Percentiles rank a stretch among this genome's conserved stretches.
These are phyloP conservation scores for Thalia dealbata DNA, from an alignment of 176 grass and related monocot genomes.

Conservation along the genomic window DNA sequence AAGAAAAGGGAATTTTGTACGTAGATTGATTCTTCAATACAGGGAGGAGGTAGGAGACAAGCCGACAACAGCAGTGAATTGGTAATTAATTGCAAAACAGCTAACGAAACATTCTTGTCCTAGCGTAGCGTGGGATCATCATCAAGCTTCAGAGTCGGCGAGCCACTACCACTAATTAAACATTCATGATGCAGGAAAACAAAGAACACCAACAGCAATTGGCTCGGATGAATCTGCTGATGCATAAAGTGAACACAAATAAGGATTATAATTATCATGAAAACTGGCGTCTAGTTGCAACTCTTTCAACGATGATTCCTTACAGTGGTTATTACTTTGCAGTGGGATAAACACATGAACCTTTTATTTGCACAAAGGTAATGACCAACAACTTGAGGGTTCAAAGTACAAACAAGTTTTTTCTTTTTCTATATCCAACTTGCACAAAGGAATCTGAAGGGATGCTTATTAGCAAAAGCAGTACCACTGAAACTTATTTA, in stretches of 20 bases:
- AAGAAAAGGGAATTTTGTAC: neutral
- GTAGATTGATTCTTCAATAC: neutral
- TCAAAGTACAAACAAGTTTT: neutral
- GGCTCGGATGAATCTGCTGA: too few relatives aligned
- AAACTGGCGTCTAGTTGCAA: too few relatives aligned
- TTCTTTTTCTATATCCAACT: neutral
- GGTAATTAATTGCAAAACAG: neutral
- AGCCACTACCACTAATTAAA: too few relatives aligned
- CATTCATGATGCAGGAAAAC: too few relatives aligned
- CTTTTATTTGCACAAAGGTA: neutral
- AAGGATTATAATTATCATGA: too few relatives aligned
- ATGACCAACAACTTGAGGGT: neutral
- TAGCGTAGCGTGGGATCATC: neutral
- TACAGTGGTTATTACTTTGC: neutral
- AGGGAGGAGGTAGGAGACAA: too few relatives aligned
- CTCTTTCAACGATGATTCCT: too few relatives aligned
- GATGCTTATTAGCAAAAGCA: neutral
- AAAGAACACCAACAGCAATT: too few relatives aligned
- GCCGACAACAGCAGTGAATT: neutral
- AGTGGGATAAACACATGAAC: too few relatives aligned
- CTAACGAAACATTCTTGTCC: neutral
- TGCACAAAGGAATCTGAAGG: neutral
- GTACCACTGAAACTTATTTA: neutral
- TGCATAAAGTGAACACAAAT: too few relatives aligned
- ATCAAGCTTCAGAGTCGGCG: too few relatives aligned